Evolutionary conservation across 2,329 filamentous ascomycete genomes (phyloP), one percentile per base, ranked within the genome.

Genomic region (Pleomassaria siparia): DNA sequence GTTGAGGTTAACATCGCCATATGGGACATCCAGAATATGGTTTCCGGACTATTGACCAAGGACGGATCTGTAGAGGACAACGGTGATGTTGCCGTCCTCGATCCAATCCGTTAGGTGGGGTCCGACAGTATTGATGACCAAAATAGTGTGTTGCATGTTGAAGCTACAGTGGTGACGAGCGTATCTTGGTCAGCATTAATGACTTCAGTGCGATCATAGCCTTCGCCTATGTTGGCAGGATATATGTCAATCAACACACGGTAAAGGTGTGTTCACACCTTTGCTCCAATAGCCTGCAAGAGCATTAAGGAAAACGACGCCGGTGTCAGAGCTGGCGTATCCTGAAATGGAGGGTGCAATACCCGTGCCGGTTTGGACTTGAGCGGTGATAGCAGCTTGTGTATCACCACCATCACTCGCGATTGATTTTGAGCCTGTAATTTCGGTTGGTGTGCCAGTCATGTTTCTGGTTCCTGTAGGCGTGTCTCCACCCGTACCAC

Each of bases 1-100:
- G 35, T 83, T 89, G 0, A 85, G 85, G 58, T 89, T 91, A 8
- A 84, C 78, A 16, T 86, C 79, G 7, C 91, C 91, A 52, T 91
- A 89, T 1, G 96, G 74, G 2, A 73, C 57, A 41, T 72, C 71
- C 4, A 62, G 60, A 22, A 73, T 59, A 1, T 67, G 64, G 40
- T 71, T 69, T 3, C 70, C 71, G 7, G 55, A 58, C 46, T 74
- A 69, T 49, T 74, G 63, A 9, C 72, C 72, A 0, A 70, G 66
- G 20, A 70, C 59, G 44, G 73, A 70, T 1, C 70, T 71, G 22
- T 63, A 64, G 1, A 75, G 46, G 18, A 75, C 72, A 11, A 64
- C 69, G 9, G 64, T 72, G 13, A 74, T 63, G 30, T 74, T 74
- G 1, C 63, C 59, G 43, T 74, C 64, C 49, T 71, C 52, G 4